phyloP scores from a whole-genome alignment of 2,329 filamentous ascomycete genomes.

The Sporothrix brasiliensis region DNA sequence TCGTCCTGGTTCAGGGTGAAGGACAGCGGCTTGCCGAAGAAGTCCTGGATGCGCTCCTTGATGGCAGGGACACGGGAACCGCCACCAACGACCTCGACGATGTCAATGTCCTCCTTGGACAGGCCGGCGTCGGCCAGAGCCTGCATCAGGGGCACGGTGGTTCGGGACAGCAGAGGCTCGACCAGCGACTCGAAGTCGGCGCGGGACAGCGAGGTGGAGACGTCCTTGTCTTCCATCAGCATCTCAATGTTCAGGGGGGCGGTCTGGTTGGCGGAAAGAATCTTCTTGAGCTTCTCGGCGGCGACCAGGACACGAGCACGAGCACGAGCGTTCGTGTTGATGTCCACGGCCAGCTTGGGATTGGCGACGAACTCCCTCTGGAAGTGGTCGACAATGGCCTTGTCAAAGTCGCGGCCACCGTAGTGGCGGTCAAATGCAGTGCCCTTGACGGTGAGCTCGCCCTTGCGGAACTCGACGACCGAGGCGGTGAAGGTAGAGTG shows the following conservation, averaged over 20 bases:
- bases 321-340: conserved; percentile 87
- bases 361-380: conserved; percentile 95
- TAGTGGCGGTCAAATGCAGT: conserved; percentile 95
- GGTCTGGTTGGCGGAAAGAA: conserved; percentile 90
- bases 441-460: conserved; percentile 89
- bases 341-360: conserved; percentile 98
- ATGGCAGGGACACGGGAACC: conserved; percentile 90
- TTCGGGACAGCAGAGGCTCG: conserved; percentile 76
- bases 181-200: conserved; percentile 93
- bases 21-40: conserved; percentile 90
- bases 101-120: conserved; percentile 87
- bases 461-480: conserved; percentile 95
- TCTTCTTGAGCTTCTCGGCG: conserved; percentile 98
- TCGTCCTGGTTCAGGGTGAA: conserved; percentile 99
- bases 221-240: conserved; percentile 96
- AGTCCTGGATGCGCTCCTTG: conserved; percentile 85
- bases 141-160: conserved; percentile 77
- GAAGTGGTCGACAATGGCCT: conserved; percentile 91
- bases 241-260: conserved; percentile 96
- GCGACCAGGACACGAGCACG: conserved; percentile 82
- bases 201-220: conserved; percentile 83
- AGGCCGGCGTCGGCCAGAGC: conserved; percentile 93
- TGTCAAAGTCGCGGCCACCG: conserved; percentile 95
- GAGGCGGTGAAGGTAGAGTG: conserved; percentile 95
- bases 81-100: conserved; percentile 90